Evolutionary conservation across 345 rosid genomes (phyloP).

Genomic region (Tarenaya hassleriana): DNA sequence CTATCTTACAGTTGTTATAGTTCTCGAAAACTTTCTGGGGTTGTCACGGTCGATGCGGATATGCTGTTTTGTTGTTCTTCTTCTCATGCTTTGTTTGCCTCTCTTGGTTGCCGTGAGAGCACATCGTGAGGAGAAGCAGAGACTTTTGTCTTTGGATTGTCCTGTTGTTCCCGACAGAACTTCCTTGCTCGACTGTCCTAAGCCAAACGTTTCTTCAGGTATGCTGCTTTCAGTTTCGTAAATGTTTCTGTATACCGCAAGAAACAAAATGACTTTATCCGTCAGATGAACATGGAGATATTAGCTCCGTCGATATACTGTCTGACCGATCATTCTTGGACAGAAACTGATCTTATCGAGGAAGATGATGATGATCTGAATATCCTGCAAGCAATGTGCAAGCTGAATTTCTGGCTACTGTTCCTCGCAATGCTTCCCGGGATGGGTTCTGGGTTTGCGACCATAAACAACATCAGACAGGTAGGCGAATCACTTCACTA

Average conservation of each 20-base stretch:
- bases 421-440: constrained; percentile 73
- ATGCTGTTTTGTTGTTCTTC: constrained; percentile 37
- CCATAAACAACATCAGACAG: constrained; percentile 77
- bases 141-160: constrained; percentile 7
- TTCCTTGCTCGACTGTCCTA: constrained; percentile 16
- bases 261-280: too few species aligned
- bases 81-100: constrained; percentile 54
- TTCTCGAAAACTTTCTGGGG: constrained; percentile 43
- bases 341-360: constrained; percentile 24
- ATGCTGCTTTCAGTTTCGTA: neutral
- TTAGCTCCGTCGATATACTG: neutral
- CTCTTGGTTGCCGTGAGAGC: constrained; percentile 55
- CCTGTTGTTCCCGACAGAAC: constrained; percentile 20
- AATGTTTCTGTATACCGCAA: too few species aligned
- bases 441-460: constrained; percentile 74
- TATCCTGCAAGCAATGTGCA: constrained; percentile 49
- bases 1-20: constrained; percentile 58
- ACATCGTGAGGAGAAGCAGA: constrained; percentile 31
- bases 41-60: constrained; percentile 45
- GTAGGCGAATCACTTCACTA: constrained; percentile 85
- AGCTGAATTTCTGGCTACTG: constrained; percentile 64
- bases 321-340: neutral
- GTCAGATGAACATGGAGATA: too few species aligned
- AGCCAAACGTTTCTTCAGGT: constrained; percentile 11
- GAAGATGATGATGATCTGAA: constrained; percentile 38